Evolutionary conservation across 2,329 filamentous ascomycete species (phyloP).

Genomic region (Penicillium sp.): DNA sequence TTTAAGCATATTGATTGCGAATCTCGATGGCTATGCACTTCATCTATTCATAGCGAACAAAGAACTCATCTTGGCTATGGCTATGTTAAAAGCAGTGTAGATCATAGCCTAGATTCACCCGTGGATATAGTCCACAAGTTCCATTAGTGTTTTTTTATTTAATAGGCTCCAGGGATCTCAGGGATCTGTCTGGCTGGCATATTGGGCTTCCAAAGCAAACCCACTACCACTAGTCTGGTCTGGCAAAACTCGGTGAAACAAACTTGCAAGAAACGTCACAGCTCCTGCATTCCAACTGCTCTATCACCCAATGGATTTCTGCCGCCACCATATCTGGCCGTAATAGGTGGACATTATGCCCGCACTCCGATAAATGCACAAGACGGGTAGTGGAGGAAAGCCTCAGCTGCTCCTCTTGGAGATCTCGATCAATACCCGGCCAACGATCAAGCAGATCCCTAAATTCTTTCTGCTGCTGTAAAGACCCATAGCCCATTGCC

Average conservation of each 20-base stretch:
- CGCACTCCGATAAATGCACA: constrained; percentile 35
- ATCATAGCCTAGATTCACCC: neutral
- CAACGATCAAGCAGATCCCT: constrained; percentile 31
- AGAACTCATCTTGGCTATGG: neutral
- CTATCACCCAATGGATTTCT: constrained; percentile 38
- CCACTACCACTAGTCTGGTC: neutral
- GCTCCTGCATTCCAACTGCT: constrained; percentile 8
- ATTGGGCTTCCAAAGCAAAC: neutral
- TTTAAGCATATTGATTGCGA: neutral
- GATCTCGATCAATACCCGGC: constrained; percentile 24
- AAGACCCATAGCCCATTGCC: constrained; percentile 34
- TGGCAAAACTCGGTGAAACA: neutral
- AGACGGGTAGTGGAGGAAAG: constrained; percentile 32
- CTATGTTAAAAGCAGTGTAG: neutral
- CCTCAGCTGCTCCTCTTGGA: constrained; percentile 34
- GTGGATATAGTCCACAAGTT: neutral
- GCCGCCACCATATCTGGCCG: constrained; percentile 38
- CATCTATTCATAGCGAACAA: neutral
- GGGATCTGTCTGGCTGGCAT: neutral
- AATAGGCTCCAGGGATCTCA: constrained; percentile 7
- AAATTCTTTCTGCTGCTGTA: constrained; percentile 30
- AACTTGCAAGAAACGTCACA: constrained; percentile 1
- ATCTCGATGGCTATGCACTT: neutral
- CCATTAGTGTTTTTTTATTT: neutral
- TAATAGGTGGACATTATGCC: constrained; percentile 40